phyloP scores from a whole-genome alignment of 129 eudicot genomes.

The Ambrosia artemisiifolia region DNA sequence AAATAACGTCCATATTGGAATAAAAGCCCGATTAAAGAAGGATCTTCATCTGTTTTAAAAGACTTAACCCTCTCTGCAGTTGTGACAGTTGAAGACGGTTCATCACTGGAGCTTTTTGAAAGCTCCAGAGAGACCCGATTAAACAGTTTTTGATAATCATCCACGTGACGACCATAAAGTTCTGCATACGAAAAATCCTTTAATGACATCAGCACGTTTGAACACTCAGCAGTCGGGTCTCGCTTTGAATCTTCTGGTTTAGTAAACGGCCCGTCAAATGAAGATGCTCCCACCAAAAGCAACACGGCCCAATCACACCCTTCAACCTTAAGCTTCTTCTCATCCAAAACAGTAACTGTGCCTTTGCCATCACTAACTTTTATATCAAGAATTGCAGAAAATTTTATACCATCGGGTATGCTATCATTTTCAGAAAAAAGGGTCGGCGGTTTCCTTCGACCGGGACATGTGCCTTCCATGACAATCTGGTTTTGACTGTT shows the following conservation, averaged over 20 bases:
- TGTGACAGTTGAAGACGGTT: conserved; percentile 24
- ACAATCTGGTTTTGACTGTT: conserved; percentile 61
- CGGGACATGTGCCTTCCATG: conserved; percentile 75
- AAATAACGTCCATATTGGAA: conserved; percentile 90
- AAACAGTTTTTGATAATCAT: conserved; percentile 74
- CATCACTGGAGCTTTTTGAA: conserved; percentile 41
- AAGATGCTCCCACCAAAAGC: conserved; percentile 64
- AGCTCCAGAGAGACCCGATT: conserved; percentile 82
- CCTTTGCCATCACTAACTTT: conserved; percentile 45
- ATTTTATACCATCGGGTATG: conserved; percentile 56
- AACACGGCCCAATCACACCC: conserved; percentile 65
- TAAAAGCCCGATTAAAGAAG: conserved; percentile 74
- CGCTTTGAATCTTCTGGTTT: conserved; percentile 64
- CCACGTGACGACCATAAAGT: conserved; percentile 66
- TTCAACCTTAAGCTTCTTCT: conserved; percentile 53
- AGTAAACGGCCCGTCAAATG: conserved; percentile 74
- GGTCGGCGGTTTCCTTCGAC: conserved; percentile 43
- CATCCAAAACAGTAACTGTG: conserved; percentile 45
- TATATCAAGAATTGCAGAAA: conserved; percentile 55
- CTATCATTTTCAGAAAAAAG: conserved; percentile 12
- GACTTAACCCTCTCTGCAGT: conserved; percentile 75
- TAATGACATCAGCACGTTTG: conserved; percentile 35
- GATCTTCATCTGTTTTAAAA: conserved; percentile 73
- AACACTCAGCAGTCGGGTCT: conserved; percentile 54
- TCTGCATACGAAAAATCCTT: conserved; percentile 50